Percentiles rank a stretch among this genome's conserved stretches.
phyloP scores from a whole-genome alignment of 495 filamentous ascomycete genomes.

The Aspergillus asperescens region DNA sequence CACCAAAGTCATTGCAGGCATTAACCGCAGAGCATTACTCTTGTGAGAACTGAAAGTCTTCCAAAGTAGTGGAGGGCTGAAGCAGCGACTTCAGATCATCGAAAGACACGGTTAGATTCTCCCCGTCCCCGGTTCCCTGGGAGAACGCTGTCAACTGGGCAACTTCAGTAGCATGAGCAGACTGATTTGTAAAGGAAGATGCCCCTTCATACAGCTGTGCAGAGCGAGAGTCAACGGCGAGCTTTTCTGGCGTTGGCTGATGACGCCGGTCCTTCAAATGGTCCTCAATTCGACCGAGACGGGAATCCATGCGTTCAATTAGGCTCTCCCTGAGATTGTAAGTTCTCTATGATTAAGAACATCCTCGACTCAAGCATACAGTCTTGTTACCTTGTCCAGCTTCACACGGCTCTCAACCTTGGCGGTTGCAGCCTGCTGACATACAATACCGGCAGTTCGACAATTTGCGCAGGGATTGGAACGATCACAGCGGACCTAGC shows the following conservation, averaged over 20 bases:
- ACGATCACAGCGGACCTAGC: conserved; percentile 11
- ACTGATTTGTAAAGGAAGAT: conserved; percentile 9
- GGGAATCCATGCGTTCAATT: not conserved
- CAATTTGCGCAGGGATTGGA: not conserved
- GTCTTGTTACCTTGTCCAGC: not conserved
- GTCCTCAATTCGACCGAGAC: not conserved
- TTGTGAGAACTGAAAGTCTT: not conserved
- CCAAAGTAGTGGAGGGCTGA: not conserved
- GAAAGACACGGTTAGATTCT: not conserved
- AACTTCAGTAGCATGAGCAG: not conserved
- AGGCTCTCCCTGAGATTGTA: not conserved
- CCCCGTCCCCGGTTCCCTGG: not conserved
- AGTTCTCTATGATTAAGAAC: not conserved
- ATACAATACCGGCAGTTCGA: not conserved
- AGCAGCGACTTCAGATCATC: not conserved
- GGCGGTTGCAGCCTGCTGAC: conserved; percentile 4
- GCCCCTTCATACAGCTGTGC: not conserved
- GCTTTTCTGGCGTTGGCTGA: not conserved
- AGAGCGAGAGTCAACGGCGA: not conserved
- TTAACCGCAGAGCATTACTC: not conserved
- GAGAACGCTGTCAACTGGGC: conserved; percentile 1
- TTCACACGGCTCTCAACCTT: conserved; percentile 3
- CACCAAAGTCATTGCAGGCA: not conserved
- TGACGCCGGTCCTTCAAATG: not conserved
- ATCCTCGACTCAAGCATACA: not conserved